Evolutionary conservation across 192 early-diverging fungal species (phyloP).

Genomic region (Podila verticillata): DNA sequence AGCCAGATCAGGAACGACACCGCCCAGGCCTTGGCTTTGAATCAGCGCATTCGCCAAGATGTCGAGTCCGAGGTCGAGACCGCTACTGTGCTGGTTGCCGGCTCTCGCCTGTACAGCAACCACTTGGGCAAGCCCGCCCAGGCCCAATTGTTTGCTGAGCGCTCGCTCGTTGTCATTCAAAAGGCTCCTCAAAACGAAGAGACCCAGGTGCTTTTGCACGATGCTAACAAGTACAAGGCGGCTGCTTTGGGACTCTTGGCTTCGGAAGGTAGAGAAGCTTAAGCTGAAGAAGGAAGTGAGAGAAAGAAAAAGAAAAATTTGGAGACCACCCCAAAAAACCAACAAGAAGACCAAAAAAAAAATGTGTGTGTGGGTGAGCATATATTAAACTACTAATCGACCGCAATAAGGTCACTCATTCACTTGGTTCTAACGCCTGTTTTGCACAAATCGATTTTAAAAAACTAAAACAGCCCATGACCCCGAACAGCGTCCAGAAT

Average conservation of each 20-base stretch:
- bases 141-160: slow-evolving; percentile 10
- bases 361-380: too few relatives aligned
- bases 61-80: slow-evolving; percentile 40
- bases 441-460: not conserved
- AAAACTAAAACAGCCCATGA: slow-evolving; percentile 58
- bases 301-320: not conserved
- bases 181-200: slow-evolving; percentile 48
- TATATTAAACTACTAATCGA: too few relatives aligned
- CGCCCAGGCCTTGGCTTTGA: slow-evolving; percentile 7
- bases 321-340: not conserved
- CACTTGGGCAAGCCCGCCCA: slow-evolving; percentile 21
- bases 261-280: slow-evolving; percentile 13
- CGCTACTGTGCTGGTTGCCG: slow-evolving; percentile 30
- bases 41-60: slow-evolving; percentile 29
- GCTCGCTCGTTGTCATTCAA: slow-evolving; percentile 20
- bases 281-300: not conserved
- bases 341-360: not conserved
- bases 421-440: not conserved
- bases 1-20: slow-evolving; percentile 33
- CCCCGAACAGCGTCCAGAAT: slow-evolving; percentile 67
- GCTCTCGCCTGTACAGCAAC: slow-evolving; percentile 33
- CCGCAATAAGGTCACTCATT: too few relatives aligned
- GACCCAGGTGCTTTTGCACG: slow-evolving; percentile 16
- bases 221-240: slow-evolving; percentile 33
- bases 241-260: slow-evolving; percentile 37